phyloP scores from a whole-genome alignment of 163 green algal species.

The Coccomyxa subellipsoidea region DNA sequence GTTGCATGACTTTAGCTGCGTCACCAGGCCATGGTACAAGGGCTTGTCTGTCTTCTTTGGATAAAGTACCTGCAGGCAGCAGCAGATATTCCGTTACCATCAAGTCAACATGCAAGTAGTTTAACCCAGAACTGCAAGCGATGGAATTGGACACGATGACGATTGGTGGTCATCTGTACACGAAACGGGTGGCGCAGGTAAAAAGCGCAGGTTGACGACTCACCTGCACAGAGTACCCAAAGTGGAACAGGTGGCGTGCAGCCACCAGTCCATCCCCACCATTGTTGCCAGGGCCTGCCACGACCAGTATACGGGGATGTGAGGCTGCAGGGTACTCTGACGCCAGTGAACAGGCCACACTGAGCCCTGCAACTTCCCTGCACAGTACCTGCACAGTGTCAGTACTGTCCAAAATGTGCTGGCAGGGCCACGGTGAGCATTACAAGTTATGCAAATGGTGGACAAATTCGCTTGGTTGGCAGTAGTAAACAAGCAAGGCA shows the following conservation, averaged over 20 bases:
- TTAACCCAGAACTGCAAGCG: too few relatives aligned
- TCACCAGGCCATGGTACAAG: conserved; percentile 77
- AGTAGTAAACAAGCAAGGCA: too few relatives aligned
- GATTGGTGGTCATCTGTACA: neutral
- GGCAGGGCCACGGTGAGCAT: too few relatives aligned
- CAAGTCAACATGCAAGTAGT: too few relatives aligned
- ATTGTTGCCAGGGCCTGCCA: conserved; percentile 97
- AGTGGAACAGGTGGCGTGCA: conserved; percentile 86
- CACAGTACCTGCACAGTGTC: too few relatives aligned
- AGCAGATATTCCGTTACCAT: neutral
- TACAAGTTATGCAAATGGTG: too few relatives aligned
- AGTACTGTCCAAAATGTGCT: too few relatives aligned
- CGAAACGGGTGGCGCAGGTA: neutral
- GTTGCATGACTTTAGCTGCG: conserved; percentile 59
- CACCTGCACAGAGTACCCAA: conserved; percentile 68
- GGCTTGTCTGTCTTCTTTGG: conserved; percentile 86
- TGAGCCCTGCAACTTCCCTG: conserved; percentile 73
- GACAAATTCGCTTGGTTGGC: too few relatives aligned
- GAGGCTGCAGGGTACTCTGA: conserved; percentile 31
- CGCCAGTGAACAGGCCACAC: neutral
- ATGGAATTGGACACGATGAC: too few relatives aligned
- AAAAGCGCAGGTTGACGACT: neutral
- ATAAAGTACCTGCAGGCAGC: conserved; percentile 68
- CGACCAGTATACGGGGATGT: conserved; percentile 69
- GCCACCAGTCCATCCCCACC: conserved; percentile 94